These are phyloP conservation scores for Uronychia binucleata DNA, from an alignment of 73 alveolate genomes.

Conservation along the genomic window DNA sequence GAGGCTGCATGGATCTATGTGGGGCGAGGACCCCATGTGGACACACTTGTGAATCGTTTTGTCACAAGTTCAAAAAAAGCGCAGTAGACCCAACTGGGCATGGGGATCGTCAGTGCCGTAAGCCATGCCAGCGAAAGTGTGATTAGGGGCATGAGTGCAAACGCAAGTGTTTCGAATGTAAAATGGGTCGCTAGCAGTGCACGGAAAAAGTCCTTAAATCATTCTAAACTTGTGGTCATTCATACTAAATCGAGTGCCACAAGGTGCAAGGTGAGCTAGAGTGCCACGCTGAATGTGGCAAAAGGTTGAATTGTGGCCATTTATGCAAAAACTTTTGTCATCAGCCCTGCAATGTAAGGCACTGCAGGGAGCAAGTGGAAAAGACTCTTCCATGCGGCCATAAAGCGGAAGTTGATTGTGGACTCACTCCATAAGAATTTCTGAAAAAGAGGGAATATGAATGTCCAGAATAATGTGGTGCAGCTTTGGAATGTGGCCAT, in stretches of 20 bases:
- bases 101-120: slow-evolving; percentile 16
- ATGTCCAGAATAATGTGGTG: slow-evolving; percentile 56
- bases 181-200: neutral
- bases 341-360: no score
- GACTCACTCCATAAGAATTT: neutral
- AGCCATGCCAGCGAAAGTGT: slow-evolving; percentile 10
- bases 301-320: slow-evolving; percentile 48
- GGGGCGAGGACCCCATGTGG: slow-evolving; percentile 69
- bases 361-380: slow-evolving; percentile 12
- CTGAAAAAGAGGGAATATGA: slow-evolving; percentile 26
- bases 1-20: slow-evolving; percentile 70
- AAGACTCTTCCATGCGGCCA: slow-evolving; percentile 42
- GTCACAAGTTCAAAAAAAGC: neutral
- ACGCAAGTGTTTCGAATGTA: slow-evolving; percentile 22
- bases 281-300: slow-evolving; percentile 29
- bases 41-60: slow-evolving; percentile 33
- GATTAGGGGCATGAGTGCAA: slow-evolving; percentile 41
- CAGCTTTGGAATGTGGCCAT: slow-evolving; percentile 70
- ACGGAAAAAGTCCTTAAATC: neutral
- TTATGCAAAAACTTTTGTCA: slow-evolving; percentile 15
- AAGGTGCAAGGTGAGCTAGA: no score
- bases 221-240: neutral
- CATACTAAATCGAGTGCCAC: neutral
- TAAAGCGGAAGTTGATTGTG: slow-evolving; percentile 19
- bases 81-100: slow-evolving; percentile 9